A percentile compares a stretch with the other conserved stretches of the same genome.
Conservation (phyloP, 306 rosid genomes). For the Carpinus fangiana region DNA sequence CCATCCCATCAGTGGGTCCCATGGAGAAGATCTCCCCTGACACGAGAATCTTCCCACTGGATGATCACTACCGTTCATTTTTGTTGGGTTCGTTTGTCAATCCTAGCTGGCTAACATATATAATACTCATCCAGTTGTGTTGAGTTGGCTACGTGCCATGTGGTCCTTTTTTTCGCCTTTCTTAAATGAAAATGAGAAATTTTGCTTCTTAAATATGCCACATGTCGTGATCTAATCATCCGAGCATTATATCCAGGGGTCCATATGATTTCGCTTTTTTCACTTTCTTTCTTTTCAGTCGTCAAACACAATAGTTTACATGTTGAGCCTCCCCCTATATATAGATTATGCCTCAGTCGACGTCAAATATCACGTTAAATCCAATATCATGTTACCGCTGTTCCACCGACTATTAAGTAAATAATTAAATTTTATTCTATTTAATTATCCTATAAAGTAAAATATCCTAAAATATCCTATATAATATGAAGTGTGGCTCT, state of each 20-base stretch:
- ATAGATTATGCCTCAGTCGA: no score
- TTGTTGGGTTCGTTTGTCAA: slow-evolving; percentile 36
- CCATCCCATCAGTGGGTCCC: slow-evolving; percentile 36
- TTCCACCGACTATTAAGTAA: no score
- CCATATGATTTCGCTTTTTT: background rate
- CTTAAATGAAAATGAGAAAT: no score
- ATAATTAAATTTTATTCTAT: no score
- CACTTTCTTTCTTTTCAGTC: background rate
- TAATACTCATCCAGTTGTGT: slow-evolving; percentile 21
- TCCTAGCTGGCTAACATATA: slow-evolving; percentile 41
- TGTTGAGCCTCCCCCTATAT: background rate
- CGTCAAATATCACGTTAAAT: no score
- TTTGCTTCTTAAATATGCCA: background rate
- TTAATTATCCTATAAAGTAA: no score
- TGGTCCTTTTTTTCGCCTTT: background rate
- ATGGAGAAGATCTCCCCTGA: slow-evolving; percentile 55
- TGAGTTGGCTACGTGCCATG: slow-evolving; percentile 18
- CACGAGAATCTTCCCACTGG: slow-evolving; percentile 56
- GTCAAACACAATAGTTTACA: background rate
- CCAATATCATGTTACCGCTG: no score
- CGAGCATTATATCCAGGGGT: background rate
- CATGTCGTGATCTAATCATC: background rate
- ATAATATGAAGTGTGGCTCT: no score
- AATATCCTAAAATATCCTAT: no score
- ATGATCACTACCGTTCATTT: slow-evolving; percentile 43